These are phyloP conservation scores for Ogataea pilisensis DNA, from an alignment of 805 yeast species.

Conservation along the genomic window DNA sequence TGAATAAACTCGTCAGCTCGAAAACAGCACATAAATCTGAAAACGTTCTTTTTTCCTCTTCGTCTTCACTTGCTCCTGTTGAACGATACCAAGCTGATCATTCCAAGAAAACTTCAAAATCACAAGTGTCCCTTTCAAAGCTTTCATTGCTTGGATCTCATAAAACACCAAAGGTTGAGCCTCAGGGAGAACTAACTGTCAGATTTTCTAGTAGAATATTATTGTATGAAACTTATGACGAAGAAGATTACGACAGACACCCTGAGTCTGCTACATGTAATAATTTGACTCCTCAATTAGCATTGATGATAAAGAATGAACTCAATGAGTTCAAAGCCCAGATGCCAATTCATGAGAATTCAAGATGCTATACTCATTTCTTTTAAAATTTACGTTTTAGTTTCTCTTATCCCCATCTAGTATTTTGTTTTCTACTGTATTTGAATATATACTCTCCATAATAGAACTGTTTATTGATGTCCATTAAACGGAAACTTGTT, in stretches of 20 bases:
- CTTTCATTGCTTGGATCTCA: conserved; percentile 17
- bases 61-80: too few relatives aligned
- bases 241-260: conserved; percentile 84
- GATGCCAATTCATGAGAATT: conserved; percentile 80
- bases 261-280: conserved; percentile 94
- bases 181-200: conserved; percentile 17
- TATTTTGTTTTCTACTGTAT: not conserved
- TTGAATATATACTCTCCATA: too few relatives aligned
- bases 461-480: too few relatives aligned
- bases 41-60: not conserved
- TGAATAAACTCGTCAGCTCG: conserved; percentile 9
- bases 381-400: conserved; percentile 43
- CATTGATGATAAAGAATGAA: conserved; percentile 82
- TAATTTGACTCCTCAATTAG: conserved; percentile 79
- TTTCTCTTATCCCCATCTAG: not conserved
- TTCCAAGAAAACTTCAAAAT: conserved; percentile 15
- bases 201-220: conserved; percentile 78
- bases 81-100: conserved; percentile 17
- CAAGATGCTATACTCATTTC: conserved; percentile 80
- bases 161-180: conserved; percentile 7
- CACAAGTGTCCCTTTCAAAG: conserved; percentile 17
- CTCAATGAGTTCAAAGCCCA: conserved; percentile 70
- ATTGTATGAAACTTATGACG: conserved; percentile 78
- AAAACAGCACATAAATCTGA: not conserved
- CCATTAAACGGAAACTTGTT: too few relatives aligned